Evolutionary conservation across 2,329 filamentous ascomycete genomes (phyloP), one percentile per base, ranked within the genome.

Genomic region (Thelonectria olida): DNA sequence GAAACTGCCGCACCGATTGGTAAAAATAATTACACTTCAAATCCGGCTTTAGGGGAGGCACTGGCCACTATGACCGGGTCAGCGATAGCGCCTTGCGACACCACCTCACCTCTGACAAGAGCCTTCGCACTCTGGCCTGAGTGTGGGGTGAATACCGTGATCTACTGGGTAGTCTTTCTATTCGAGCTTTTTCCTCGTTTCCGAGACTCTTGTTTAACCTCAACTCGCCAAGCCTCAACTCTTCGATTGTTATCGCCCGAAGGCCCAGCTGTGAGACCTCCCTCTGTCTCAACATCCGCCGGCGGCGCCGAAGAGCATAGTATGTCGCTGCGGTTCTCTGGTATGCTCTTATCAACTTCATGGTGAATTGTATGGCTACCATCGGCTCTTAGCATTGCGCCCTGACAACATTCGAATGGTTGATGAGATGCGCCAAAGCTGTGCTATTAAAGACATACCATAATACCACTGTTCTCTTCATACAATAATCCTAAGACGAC

Each of bases 251-350:
- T 50, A 20, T 28, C n/a, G 20, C 17, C 38, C 45, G 31, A n/a
- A 19, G 4, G 20, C 38, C 25, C 42, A 39, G 19, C 23, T 19
- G n/a, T n/a, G 39, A 48, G 53, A 39, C 52, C 20, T 31, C 39
- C 23, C 36, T 17, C 10, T 20, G 27, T 19, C 34, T 59, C 56
- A 41, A 44, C 58, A 56, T 25, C 23, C 47, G 52, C 58, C 58
- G 52, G 22, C 58, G 52, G 52, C 58, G 39, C 52, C 39, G 58
- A 52, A 56, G 13, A 25, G 38, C 25, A 36, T 45, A 61, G 27
- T 17, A 61, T 55, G 52, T 22, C 25, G 23, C n/a, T 38, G 19
- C 19, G 25, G 25, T 25, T 51, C 23, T 5, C 19, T 39, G 25
- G 17, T 51, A 34, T 42, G 31, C 52, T 17, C 31, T 41, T 34